These are phyloP conservation scores for Botrytis aclada DNA, from an alignment of 2,329 filamentous ascomycete species.

Conservation along the genomic window DNA sequence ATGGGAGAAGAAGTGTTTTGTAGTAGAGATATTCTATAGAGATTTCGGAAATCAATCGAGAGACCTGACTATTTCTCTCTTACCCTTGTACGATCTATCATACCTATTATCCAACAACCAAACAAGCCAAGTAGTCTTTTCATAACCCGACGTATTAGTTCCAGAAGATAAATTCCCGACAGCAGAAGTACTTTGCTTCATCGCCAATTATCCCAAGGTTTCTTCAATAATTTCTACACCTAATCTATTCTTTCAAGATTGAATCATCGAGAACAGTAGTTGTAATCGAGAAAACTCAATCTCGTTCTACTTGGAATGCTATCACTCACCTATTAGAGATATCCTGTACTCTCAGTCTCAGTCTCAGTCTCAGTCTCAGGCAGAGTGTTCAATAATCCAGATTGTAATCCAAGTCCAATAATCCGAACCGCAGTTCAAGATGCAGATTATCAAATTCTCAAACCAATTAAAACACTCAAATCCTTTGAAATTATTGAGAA, in stretches of 20 bases:
- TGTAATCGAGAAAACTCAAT: neutral
- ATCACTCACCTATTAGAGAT: neutral
- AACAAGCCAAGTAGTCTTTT: neutral
- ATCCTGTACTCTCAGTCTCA: no score
- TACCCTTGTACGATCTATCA: neutral
- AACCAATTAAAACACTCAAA: no score
- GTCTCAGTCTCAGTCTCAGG: no score
- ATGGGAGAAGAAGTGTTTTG: neutral
- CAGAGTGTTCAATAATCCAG: no score
- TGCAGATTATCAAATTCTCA: no score
- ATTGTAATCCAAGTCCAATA: no score
- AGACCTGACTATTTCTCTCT: neutral
- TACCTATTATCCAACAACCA: neutral
- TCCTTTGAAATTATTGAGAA: no score
- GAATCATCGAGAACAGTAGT: neutral
- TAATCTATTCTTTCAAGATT: no score
- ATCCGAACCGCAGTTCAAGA: no score
- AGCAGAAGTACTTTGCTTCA: neutral
- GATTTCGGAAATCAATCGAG: neutral
- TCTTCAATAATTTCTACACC: no score
- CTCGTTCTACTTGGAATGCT: neutral
- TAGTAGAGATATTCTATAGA: neutral
- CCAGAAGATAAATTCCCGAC: neutral
- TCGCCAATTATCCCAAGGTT: neutral
- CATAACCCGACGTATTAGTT: neutral